Evolutionary conservation across 768 basidiomycete genomes (phyloP).

Genomic region (Mycena olivaceomarginata): DNA sequence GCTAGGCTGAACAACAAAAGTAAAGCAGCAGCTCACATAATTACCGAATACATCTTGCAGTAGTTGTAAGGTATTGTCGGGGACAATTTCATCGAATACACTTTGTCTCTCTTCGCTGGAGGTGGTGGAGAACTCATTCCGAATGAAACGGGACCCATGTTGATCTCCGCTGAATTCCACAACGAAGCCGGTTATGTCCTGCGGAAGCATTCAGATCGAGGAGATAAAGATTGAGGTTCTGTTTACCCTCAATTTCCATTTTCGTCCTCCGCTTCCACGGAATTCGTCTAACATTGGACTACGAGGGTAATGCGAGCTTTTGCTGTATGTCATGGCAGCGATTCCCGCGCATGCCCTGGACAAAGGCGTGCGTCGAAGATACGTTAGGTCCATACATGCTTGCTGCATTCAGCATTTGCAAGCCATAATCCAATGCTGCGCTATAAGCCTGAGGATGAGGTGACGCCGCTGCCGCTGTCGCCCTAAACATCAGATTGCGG

Average conservation of each 20-base stretch:
- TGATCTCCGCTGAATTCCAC: slow-evolving; percentile 97
- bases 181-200: slow-evolving; percentile 92
- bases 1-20: slow-evolving; percentile 9
- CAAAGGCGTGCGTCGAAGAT: slow-evolving; percentile 56
- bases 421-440: slow-evolving; percentile 68
- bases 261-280: slow-evolving; percentile 79
- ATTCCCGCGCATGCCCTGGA: slow-evolving; percentile 63
- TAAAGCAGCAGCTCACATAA: slow-evolving; percentile 76
- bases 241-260: slow-evolving; percentile 87
- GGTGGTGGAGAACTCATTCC: slow-evolving; percentile 87
- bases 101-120: slow-evolving; percentile 86
- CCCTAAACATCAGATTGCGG: slow-evolving; percentile 65
- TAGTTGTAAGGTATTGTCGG: slow-evolving; percentile 82
- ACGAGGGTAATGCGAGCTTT: slow-evolving; percentile 63
- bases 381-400: slow-evolving; percentile 64
- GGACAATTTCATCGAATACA: slow-evolving; percentile 93
- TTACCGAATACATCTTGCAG: slow-evolving; percentile 97
- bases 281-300: slow-evolving; percentile 92
- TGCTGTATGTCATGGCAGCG: slow-evolving; percentile 68
- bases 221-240: neutral
- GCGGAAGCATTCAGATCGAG: slow-evolving; percentile 29
- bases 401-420: slow-evolving; percentile 68
- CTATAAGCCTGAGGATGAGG: slow-evolving; percentile 69
- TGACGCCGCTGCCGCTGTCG: slow-evolving; percentile 65
- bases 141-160: slow-evolving; percentile 97